A percentile compares a stretch with the other conserved stretches of the same genome.
phyloP scores from a whole-genome alignment of 2,329 filamentous ascomycete species.

The Colletotrichum brevisporum region DNA sequence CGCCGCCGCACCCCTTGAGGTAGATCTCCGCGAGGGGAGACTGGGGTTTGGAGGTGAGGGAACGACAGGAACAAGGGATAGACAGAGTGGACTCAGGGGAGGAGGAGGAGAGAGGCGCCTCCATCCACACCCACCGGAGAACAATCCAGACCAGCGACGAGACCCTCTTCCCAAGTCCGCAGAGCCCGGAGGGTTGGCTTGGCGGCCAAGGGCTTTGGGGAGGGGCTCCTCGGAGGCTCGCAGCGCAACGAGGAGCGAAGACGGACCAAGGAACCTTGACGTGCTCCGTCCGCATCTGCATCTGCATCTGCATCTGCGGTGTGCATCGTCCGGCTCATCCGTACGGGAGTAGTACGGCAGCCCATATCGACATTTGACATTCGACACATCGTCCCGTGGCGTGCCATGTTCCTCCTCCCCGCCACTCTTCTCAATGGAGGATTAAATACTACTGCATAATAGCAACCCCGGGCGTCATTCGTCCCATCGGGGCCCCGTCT shows the following conservation, averaged over 20 bases:
- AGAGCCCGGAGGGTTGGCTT: slow-evolving; percentile 24
- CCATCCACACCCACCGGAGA: slow-evolving; percentile 1
- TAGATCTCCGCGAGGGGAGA: background rate
- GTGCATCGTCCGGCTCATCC: slow-evolving; percentile 35
- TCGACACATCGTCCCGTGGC: slow-evolving; percentile 6
- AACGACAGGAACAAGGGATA: slow-evolving; percentile 1
- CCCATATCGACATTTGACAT: slow-evolving; percentile 3
- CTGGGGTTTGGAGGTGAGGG: background rate
- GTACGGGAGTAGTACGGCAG: background rate
- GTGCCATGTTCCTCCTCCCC: background rate
- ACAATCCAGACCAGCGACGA: background rate
- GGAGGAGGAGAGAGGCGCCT: slow-evolving; percentile 6
- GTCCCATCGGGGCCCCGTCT: slow-evolving; percentile 5
- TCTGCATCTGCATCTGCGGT: background rate
- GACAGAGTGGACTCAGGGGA: background rate
- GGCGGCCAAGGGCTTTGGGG: slow-evolving; percentile 29
- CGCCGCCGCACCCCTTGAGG: slow-evolving; percentile 7
- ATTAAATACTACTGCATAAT: slow-evolving; percentile 15
- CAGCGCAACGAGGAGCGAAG: slow-evolving; percentile 11
- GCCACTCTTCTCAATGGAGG: slow-evolving; percentile 19
- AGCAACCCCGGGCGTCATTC: background rate
- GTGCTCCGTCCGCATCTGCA: slow-evolving; percentile 22
- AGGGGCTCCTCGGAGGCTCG: slow-evolving; percentile 1
- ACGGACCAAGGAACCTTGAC: slow-evolving; percentile 36
- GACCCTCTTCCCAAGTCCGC: slow-evolving; percentile 7